A percentile compares a stretch with the other conserved stretches of the same genome.
Evolutionary conservation across 495 filamentous ascomycete genomes (phyloP).

Genomic region (Cairneyella variabilis): DNA sequence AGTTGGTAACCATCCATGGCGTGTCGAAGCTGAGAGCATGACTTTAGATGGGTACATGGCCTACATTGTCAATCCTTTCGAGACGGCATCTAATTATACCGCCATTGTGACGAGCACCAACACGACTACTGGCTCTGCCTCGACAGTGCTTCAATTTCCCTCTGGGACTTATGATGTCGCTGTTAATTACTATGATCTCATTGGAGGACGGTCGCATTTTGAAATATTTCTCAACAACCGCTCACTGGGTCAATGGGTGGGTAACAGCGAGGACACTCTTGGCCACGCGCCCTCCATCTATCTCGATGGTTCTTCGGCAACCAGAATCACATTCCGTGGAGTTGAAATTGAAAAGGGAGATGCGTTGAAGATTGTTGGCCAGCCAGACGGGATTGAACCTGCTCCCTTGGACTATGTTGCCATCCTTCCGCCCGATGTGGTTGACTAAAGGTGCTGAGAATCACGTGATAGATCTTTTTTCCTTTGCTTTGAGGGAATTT

Average conservation of each 20-base stretch:
- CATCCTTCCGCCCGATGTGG: constrained; percentile 52
- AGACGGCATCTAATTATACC: constrained; percentile 46
- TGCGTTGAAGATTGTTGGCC: constrained; percentile 54
- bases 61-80: constrained; percentile 48
- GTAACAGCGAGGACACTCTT: constrained; percentile 51
- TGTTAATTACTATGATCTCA: constrained; percentile 63
- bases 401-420: constrained; percentile 67
- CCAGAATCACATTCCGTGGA: constrained; percentile 51
- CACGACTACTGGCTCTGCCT: constrained; percentile 45
- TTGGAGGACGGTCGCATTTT: constrained; percentile 50
- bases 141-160: constrained; percentile 39
- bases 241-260: constrained; percentile 52
- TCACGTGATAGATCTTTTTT: too few relatives aligned
- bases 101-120: constrained; percentile 49
- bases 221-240: constrained; percentile 48
- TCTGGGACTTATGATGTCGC: constrained; percentile 58
- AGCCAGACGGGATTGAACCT: constrained; percentile 54
- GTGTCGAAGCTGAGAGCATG: constrained; percentile 66
- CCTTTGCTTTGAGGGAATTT: too few relatives aligned
- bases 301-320: constrained; percentile 62
- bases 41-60: constrained; percentile 47
- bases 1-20: constrained; percentile 55
- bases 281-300: constrained; percentile 52
- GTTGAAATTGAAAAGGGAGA: constrained; percentile 51
- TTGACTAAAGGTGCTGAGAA: too few relatives aligned